Evolutionary conservation across 192 early-diverging fungal genomes (phyloP), one percentile per base, ranked within the genome.

Genomic region (Chytriomyces confervae): DNA sequence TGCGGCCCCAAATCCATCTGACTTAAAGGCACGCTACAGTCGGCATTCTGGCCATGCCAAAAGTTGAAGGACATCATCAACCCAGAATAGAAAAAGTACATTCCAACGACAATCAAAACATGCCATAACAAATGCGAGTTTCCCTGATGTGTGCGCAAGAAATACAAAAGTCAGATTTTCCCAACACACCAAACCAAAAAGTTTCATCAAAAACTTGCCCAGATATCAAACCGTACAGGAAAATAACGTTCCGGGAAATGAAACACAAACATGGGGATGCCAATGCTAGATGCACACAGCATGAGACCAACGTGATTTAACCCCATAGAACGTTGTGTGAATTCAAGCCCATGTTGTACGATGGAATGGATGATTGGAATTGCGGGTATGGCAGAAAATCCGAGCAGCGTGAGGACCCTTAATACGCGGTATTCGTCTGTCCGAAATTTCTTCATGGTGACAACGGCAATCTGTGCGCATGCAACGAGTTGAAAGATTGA

Each of bases 231-330:
- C 71, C 80, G 86, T 3, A 94, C 93, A 3, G 95, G 94, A 80
- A 81, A 93, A 87, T 88, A 93, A 45, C 90, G 84, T 81, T 97
- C 95, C 13, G 95, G 95, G 18, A 94, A 81, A 9, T 94, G 85
- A 36, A 82, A 82, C n/a, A 89, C 94, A 74, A 96, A 97, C 24
- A 96, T 90, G 23, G 91, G 69, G 44, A 95, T 94, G 23, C 96
- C 96, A 46, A 82, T 51, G 62, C 53, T n/a, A 2, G 53, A 57
- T 57, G 3, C 20, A 13, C 13, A 57, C 3, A 57, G 5, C 53
- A 20, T 57, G 16, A 13, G 20, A n/a, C 53, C 53, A 5, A 57
- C 20, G 53, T 13, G 20, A 57, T 57, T 20, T 1, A 57, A 3
- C 13, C 53, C 53, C 53, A 57, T 57, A 2, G 53, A 57, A n/a